These are phyloP conservation scores for Cucurbita moschata DNA, from an alignment of 306 rosid genomes.

Conservation along the genomic window DNA sequence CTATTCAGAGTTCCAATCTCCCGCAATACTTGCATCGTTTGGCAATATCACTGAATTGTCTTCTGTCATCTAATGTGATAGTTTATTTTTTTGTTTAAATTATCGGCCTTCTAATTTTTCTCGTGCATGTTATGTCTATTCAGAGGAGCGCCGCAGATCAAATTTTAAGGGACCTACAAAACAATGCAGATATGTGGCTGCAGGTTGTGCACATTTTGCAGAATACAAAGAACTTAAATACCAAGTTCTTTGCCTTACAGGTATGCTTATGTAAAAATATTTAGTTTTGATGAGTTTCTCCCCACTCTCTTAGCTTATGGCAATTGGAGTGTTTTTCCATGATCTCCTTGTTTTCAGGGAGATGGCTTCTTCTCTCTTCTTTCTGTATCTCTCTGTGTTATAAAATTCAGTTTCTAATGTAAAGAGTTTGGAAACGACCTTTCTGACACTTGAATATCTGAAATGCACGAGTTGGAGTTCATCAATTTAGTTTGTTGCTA, in stretches of 20 bases:
- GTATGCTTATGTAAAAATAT: slow-evolving; percentile 24
- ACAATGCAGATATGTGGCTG: slow-evolving; percentile 92
- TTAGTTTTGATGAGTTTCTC: not conserved
- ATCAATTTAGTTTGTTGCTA: not conserved
- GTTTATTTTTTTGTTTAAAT: not conserved
- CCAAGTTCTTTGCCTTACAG: slow-evolving; percentile 98
- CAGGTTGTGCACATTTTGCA: slow-evolving; percentile 96
- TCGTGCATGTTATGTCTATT: not conserved
- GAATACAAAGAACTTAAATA: slow-evolving; percentile 62
- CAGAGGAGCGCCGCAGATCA: slow-evolving; percentile 96
- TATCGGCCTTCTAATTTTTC: not conserved
- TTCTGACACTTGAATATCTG: not conserved
- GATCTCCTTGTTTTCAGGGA: not conserved
- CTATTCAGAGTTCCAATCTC: not conserved
- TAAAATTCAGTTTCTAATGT: not conserved
- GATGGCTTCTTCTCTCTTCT: not conserved
- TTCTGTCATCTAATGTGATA: not conserved
- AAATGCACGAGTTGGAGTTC: not conserved
- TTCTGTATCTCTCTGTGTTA: not conserved
- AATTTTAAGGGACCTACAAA: slow-evolving; percentile 80
- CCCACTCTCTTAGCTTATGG: not conserved
- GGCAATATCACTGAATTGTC: not conserved
- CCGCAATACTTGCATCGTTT: not conserved
- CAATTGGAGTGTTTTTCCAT: not conserved
- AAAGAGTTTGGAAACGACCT: not conserved